These are phyloP conservation scores for Cutaneotrichosporon dermatis DNA, from an alignment of 1,284 basidiomycete genomes.

Conservation along the genomic window DNA sequence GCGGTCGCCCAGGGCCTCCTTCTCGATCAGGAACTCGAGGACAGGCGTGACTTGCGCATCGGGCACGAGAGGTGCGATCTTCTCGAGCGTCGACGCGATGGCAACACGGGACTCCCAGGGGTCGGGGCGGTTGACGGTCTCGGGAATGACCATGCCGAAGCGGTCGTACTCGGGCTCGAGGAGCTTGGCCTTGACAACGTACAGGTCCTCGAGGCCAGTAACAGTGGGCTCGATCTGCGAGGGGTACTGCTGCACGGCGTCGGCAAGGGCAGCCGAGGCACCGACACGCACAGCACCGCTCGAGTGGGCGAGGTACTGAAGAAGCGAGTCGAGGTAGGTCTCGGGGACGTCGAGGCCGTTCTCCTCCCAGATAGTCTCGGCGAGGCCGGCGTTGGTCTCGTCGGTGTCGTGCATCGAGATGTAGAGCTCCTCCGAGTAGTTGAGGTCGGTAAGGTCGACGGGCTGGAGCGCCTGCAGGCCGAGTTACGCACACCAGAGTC, in stretches of 20 bases:
- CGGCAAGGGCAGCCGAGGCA: conserved; percentile 69
- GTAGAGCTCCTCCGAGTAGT: conserved; percentile 87
- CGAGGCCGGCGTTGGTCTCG: conserved; percentile 82
- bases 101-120: conserved; percentile 85
- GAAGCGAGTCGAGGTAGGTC: conserved; percentile 60
- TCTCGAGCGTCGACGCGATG: conserved; percentile 65
- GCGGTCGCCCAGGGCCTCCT: conserved; percentile 84
- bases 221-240: conserved; percentile 57
- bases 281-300: conserved; percentile 75
- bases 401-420: conserved; percentile 87
- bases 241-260: conserved; percentile 71
- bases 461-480: conserved; percentile 88
- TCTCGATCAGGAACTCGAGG: conserved; percentile 80
- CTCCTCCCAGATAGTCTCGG: conserved; percentile 86
- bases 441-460: conserved; percentile 89
- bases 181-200: conserved; percentile 81
- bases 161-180: conserved; percentile 84
- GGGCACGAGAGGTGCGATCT: conserved; percentile 65
- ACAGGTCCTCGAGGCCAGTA: conserved; percentile 63
- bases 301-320: conserved; percentile 71
- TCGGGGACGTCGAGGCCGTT: conserved; percentile 89
- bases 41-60: conserved; percentile 67
- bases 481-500: conserved; percentile 86
- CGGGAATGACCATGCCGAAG: conserved; percentile 90
- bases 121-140: conserved; percentile 81